Base-by-base conservation (phyloP, 2,329 filamentous ascomycete genomes). In the Colletotrichum brevisporum region DNA sequence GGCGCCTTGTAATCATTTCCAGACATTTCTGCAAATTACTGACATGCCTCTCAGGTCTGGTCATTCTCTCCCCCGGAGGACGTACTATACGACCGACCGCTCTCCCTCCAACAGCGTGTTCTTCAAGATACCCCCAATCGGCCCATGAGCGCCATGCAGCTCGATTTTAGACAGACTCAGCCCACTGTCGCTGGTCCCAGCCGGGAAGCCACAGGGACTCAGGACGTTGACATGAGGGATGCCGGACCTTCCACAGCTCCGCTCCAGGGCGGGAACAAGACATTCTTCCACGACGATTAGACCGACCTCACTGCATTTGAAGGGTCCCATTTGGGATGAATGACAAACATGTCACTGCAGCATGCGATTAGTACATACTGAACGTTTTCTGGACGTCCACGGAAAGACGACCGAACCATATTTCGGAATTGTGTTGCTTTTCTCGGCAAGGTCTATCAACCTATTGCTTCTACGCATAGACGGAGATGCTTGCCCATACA, bases 61-160 rank as follows among this genome's bases (percentile, higher is more conserved):
- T 95, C 93, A 10, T 98, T 98, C 78, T 94, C 95, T 4, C 95
- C 95, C 15, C 94, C 94, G 0, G 91, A 94, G 67, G 92, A 94
- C 60, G 82, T 85, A 67, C 83, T 86, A 24, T 85, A 84, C 69
- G 88, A 90, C 58, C 80, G 84, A 10, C 84, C 85, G 1, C 76
- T 85, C n/a, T 84, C 85, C 41, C 78, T 88, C 48, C 81, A 86
- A 59, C 83, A 86, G 63, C 80, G 83, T 47, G 76, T 82, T 2
- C 74, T 84, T 16, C 54, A 58, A 10, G 85, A 88, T 57, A 78
- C 83, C 43, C 82, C 84, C 0, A 80, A 78, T 59, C 82, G 85
- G n/a, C 84, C 88, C 2, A 72, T 85, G 72, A 89, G 86, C 65
- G 86, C 86, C 4, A 82, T 86, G 76, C 80, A 81, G 8, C 78